Evolutionary conservation across 2,329 filamentous ascomycete genomes (phyloP), one percentile per base, ranked within the genome.

Genomic region (Aureobasidium sp.): DNA sequence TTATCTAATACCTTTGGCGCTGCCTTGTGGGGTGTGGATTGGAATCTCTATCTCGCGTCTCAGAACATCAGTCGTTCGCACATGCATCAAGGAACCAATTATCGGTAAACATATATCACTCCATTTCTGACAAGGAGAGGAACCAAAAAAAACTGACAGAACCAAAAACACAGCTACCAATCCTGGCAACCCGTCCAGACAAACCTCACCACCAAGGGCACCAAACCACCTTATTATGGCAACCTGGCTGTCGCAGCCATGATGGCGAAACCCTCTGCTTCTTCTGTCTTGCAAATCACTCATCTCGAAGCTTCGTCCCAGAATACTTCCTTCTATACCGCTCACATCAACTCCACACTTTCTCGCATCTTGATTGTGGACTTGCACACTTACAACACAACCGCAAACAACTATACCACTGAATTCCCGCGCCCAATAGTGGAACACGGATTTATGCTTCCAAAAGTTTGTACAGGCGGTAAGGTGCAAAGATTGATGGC

Each of bases 1-100:
- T 74, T 87, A 21, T 85, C 82, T 42, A 85, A 87, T 73, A 77
- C 82, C 0, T 88, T 87, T 69, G 85, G 85, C 39, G 85, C 84
- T 10, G 83, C 84, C 10, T 80, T 87, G 21, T 87, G 84, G 85
- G 82, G 77, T 29, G 68, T 86, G 13, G 84, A 87, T 71, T 87
- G 85, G 74, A 81, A 81, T 65, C 75, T 87, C 6, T 82, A 81
- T 68, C 78, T 78, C 59, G 85, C 84, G 1, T 75, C 79, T 0
- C 77, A 78, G 2, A 81, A 80, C 16, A 81, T 87, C 71, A 74
- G 74, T 48, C 79, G 84, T 25, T 77, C 84, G 2, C 82, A 86
- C 68, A 83, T 87, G 81, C 85, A 88, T 71, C 80, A 82, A 74
- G 85, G 84, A 11, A 85, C 82, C 14, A 79, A 85, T 68, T 87